Conservation (phyloP, 371 early-diverging fungal genomes). For the Apophysomyces trapeziformis region DNA sequence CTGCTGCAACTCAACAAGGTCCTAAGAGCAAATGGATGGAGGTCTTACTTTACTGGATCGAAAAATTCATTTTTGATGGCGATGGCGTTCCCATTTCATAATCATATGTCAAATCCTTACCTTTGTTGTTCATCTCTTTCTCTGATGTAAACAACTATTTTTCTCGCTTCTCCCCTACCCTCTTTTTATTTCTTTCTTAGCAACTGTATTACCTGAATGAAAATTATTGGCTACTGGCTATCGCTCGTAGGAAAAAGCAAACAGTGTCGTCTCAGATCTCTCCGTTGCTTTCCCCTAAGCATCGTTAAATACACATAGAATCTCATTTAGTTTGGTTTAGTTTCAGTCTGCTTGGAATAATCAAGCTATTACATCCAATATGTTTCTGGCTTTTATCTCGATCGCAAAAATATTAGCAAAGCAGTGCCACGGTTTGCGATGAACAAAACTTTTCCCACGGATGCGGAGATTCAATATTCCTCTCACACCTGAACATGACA, state of each 20-base stretch:
- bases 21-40: conserved; percentile 49
- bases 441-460: conserved; percentile 2
- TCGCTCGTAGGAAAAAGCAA: too few relatives aligned
- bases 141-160: too few relatives aligned
- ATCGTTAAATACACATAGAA: too few relatives aligned
- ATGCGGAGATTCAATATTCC: background rate
- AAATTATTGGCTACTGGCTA: background rate
- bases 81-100: conserved; percentile 44
- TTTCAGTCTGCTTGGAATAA: too few relatives aligned
- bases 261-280: too few relatives aligned
- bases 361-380: too few relatives aligned
- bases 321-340: too few relatives aligned
- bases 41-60: conserved; percentile 52
- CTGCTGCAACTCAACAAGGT: conserved; percentile 38
- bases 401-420: too few relatives aligned
- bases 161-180: background rate
- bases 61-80: conserved; percentile 52
- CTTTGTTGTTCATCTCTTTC: background rate
- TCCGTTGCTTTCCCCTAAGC: too few relatives aligned
- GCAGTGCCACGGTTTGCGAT: background rate
- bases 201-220: conserved; percentile 5
- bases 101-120: conserved; percentile 2
- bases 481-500: conserved; percentile 4
- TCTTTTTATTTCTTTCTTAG: background rate
- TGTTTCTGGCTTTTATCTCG: too few relatives aligned